phyloP scores from a whole-genome alignment of 345 rosid genomes.

The Erucastrum elatum region DNA sequence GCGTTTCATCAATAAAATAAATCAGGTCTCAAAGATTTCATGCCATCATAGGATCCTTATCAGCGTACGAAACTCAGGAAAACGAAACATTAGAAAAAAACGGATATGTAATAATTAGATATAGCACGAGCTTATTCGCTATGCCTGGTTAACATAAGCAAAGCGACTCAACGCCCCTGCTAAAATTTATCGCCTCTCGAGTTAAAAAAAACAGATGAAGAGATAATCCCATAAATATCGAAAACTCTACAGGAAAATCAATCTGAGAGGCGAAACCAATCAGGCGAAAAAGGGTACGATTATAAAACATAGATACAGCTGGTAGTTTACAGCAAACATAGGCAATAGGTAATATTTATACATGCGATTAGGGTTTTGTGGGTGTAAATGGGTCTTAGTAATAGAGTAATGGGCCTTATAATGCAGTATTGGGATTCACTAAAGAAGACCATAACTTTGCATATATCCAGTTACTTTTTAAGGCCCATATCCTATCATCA shows the following conservation, averaged over 20 bases:
- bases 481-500: not conserved
- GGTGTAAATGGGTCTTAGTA: not conserved
- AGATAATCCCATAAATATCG: not conserved
- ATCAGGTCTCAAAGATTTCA: slow-evolving; percentile 45
- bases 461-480: not conserved
- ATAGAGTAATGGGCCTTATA: slow-evolving; percentile 10
- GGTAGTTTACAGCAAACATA: too few relatives aligned
- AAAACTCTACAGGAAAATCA: slow-evolving; percentile 20
- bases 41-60: slow-evolving; percentile 39
- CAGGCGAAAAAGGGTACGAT: not conserved
- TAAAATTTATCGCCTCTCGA: too few relatives aligned
- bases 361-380: slow-evolving; percentile 18
- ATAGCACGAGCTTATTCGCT: slow-evolving; percentile 43
- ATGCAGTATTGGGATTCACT: not conserved
- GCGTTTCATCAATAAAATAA: slow-evolving; percentile 33
- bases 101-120: not conserved
- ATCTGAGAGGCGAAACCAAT: slow-evolving; percentile 20
- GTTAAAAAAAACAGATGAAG: too few relatives aligned
- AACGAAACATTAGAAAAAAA: not conserved
- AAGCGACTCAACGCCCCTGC: slow-evolving; percentile 43
- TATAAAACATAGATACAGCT: too few relatives aligned
- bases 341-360: too few relatives aligned
- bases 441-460: not conserved
- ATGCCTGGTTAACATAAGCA: slow-evolving; percentile 21
- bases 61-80: not conserved